Evolutionary conservation across 371 early-diverging fungal species (phyloP).

Genomic region (Mucor racemosus): DNA sequence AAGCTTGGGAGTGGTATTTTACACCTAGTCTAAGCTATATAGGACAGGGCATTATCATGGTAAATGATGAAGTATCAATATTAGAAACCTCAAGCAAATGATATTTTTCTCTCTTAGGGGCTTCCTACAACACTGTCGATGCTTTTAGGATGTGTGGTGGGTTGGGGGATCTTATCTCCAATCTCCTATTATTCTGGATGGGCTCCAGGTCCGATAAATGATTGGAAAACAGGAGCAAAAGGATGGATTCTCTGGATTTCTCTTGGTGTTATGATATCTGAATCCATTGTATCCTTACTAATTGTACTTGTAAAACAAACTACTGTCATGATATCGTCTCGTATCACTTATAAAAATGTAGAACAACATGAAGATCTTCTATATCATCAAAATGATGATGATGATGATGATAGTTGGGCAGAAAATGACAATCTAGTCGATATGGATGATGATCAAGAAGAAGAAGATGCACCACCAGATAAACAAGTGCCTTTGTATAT

Average conservation of each 20-base stretch:
- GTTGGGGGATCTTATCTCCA: slow-evolving; percentile 80
- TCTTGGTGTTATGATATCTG: slow-evolving; percentile 79
- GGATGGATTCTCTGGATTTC: slow-evolving; percentile 86
- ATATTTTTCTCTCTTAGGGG: slow-evolving; percentile 38
- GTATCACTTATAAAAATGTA: too few species aligned
- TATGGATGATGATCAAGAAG: not conserved
- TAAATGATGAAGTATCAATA: slow-evolving; percentile 7
- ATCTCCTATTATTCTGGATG: slow-evolving; percentile 67
- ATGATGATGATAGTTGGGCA: slow-evolving; percentile 20
- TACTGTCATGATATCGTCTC: not conserved
- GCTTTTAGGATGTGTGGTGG: slow-evolving; percentile 74
- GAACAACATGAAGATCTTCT: not conserved
- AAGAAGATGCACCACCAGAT: slow-evolving; percentile 42
- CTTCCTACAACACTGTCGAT: slow-evolving; percentile 74
- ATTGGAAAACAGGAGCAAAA: slow-evolving; percentile 70
- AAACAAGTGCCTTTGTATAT: slow-evolving; percentile 62
- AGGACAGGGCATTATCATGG: slow-evolving; percentile 84
- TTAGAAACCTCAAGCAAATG: too few species aligned
- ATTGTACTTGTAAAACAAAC: slow-evolving; percentile 44
- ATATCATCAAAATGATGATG: not conserved
- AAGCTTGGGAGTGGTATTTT: slow-evolving; percentile 74
- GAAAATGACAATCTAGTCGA: slow-evolving; percentile 5
- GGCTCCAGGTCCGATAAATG: slow-evolving; percentile 73
- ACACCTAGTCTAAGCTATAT: slow-evolving; percentile 76
- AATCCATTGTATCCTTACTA: slow-evolving; percentile 64